Percentiles rank a stretch among this genome's conserved stretches.
Evolutionary conservation across 2,329 filamentous ascomycete species (phyloP).

Genomic region (Massarina eburnea): DNA sequence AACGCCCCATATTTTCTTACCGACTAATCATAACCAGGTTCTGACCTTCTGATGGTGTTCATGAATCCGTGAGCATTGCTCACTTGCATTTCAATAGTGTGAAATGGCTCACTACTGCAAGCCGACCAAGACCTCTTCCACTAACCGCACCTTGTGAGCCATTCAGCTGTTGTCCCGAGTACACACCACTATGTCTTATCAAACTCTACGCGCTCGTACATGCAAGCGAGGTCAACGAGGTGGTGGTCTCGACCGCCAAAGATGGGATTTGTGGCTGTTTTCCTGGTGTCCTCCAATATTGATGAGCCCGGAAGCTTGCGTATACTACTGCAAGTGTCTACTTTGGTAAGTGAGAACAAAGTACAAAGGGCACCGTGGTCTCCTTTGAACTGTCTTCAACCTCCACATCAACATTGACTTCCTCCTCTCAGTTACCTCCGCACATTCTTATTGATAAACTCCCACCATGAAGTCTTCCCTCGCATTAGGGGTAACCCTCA

Average conservation of each 20-base stretch:
- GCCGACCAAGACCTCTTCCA: not conserved
- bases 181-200: not conserved
- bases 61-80: not conserved
- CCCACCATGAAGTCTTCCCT: slow-evolving; percentile 26
- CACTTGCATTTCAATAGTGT: slow-evolving; percentile 16
- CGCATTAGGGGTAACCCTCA: slow-evolving; percentile 18
- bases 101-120: slow-evolving; percentile 14
- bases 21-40: not conserved
- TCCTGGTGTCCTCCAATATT: not conserved
- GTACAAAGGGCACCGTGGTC: not conserved
- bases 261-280: slow-evolving; percentile 4
- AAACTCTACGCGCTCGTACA: slow-evolving; percentile 5
- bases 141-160: not conserved
- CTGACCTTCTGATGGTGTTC: not conserved
- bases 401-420: not conserved
- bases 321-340: not conserved
- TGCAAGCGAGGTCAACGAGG: slow-evolving; percentile 1
- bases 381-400: not conserved
- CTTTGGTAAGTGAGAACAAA: not conserved
- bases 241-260: slow-evolving; percentile 3
- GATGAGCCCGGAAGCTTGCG: not conserved
- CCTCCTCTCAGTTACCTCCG: slow-evolving; percentile 1
- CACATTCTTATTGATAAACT: slow-evolving; percentile 1
- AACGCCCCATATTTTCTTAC: not conserved
- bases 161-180: not conserved